Base-by-base conservation (phyloP, 768 basidiomycete genomes). In the Mycena amicta region DNA sequence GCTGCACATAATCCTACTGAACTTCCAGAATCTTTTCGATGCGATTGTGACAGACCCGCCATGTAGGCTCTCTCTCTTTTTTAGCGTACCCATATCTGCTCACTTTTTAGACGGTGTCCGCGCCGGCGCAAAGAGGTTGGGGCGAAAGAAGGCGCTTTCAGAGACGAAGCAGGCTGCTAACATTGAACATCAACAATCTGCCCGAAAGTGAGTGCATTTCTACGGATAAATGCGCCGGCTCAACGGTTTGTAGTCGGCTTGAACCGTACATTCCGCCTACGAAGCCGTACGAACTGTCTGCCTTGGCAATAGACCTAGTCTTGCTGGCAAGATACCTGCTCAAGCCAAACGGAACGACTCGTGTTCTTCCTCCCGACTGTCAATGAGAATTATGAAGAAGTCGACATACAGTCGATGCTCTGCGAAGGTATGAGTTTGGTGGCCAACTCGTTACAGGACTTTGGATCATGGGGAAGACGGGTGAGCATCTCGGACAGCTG, bases 361-460 rank as follows among this genome's bases (percentile, higher is more conserved):
- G 96, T 99, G 3, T 98, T 97, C 75, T 98, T 98, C 76, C 80
- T 98, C 22, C 93, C 93, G 0, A 95, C 93, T 0, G 90, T 96
- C 22, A 92, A 85, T 13, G 95, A 96, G 47, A 90, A 95, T 40
- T 98, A 95, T 68, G 84, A 89, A 59, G 90, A 92, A 63, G 75
- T 97, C 1, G 97, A 99, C 67, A 77, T 98, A 8, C 81, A 89
- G 28, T 73, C 79, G 1, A 83, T 93, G 71, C 79, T 93, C 3
- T 92, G 90, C 64, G 86, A 87, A 23, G 95, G 95, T 1, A 95
- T 98, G 90, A 86, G 86, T 64, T 73, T 98, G 20, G 79, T 95
- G 41, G 88, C 89, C 0, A 95, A 96, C 69, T 95, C 93, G 31
- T 72, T 93, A 61, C 95, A 99, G 72, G 87, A 90, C 66, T 99